Conservation (phyloP, 2,329 filamentous ascomycete genomes). For the Paramyrothecium sp. region DNA sequence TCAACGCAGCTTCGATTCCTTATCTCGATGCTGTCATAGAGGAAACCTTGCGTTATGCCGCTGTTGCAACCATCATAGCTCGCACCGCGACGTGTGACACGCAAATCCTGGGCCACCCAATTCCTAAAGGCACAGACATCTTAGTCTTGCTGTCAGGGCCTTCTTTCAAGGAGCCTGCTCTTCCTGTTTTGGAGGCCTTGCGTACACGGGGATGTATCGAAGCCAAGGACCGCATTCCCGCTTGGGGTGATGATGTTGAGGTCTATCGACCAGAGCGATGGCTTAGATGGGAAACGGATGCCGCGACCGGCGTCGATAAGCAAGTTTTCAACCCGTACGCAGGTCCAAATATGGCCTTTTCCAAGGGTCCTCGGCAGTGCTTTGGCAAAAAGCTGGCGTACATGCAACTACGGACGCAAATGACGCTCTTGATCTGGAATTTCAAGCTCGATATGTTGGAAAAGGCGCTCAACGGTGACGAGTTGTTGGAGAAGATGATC, state of each 20-base stretch:
- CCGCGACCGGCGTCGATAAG: constrained; percentile 4
- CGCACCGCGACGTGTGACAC: constrained; percentile 29
- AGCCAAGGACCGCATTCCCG: constrained; percentile 19
- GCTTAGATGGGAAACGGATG: constrained; percentile 19
- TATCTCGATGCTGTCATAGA: constrained; percentile 37
- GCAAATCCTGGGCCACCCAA: constrained; percentile 25
- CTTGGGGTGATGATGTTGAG: constrained; percentile 27
- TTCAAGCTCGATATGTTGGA: constrained; percentile 26
- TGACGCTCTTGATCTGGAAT: constrained; percentile 35
- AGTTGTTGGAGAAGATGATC: constrained; percentile 18
- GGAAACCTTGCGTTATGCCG: constrained; percentile 30
- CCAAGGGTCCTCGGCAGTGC: constrained; percentile 33
- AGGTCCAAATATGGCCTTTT: constrained; percentile 34
- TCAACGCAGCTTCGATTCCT: constrained; percentile 22
- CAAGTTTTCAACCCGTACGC: constrained; percentile 27
- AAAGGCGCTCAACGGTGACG: constrained; percentile 12
- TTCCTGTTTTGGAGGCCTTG: constrained; percentile 22
- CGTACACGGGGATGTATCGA: constrained; percentile 20
- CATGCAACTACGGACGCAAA: constrained; percentile 30
- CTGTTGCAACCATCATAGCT: constrained; percentile 24
- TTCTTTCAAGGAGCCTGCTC: constrained; percentile 21
- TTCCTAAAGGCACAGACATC: constrained; percentile 33
- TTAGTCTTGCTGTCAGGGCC: constrained; percentile 24
- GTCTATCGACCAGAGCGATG: constrained; percentile 36
- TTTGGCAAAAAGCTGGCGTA: constrained; percentile 36